phyloP scores from a whole-genome alignment of 1,139 yeast genomes.

The Kluyveromyces marxianus region DNA sequence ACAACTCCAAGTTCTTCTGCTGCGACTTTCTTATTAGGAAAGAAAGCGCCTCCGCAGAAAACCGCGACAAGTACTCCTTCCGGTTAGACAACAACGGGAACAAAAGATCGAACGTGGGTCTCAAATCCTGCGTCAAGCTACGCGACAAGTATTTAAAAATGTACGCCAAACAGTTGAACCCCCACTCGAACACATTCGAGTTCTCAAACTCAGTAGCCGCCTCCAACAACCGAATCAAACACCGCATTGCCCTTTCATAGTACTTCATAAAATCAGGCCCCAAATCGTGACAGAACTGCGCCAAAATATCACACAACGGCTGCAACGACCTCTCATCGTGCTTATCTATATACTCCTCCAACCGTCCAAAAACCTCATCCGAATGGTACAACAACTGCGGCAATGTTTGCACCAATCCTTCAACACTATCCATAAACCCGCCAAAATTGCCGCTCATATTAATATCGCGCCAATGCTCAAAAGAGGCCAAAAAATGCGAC shows the following conservation, averaged over 20 bases:
- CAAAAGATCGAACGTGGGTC: slow-evolving; percentile 59
- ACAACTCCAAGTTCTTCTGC: slow-evolving; percentile 38
- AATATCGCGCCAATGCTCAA: slow-evolving; percentile 83
- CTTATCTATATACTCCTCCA: slow-evolving; percentile 42
- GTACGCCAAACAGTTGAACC: slow-evolving; percentile 79
- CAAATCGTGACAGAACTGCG: slow-evolving; percentile 86
- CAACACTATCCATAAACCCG: slow-evolving; percentile 51
- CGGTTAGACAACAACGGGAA: slow-evolving; percentile 57
- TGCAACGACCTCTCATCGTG: slow-evolving; percentile 70
- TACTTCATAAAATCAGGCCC: slow-evolving; percentile 84
- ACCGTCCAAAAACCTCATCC: slow-evolving; percentile 46
- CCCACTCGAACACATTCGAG: slow-evolving; percentile 58
- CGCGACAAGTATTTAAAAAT: slow-evolving; percentile 79
- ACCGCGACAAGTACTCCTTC: slow-evolving; percentile 62
- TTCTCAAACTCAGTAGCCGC: slow-evolving; percentile 48
- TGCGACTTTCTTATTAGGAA: slow-evolving; percentile 69
- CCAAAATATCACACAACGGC: slow-evolving; percentile 69
- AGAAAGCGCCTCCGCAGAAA: slow-evolving; percentile 86
- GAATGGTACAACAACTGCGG: slow-evolving; percentile 79
- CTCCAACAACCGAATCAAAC: slow-evolving; percentile 43
- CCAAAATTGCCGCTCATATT: slow-evolving; percentile 71
- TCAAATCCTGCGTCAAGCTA: slow-evolving; percentile 51
- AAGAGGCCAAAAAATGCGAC: slow-evolving; percentile 72
- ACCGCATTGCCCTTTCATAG: slow-evolving; percentile 46
- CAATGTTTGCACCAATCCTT: slow-evolving; percentile 54